Conservation (phyloP, 805 yeast species). For the Saccharomycopsis sp. region DNA sequence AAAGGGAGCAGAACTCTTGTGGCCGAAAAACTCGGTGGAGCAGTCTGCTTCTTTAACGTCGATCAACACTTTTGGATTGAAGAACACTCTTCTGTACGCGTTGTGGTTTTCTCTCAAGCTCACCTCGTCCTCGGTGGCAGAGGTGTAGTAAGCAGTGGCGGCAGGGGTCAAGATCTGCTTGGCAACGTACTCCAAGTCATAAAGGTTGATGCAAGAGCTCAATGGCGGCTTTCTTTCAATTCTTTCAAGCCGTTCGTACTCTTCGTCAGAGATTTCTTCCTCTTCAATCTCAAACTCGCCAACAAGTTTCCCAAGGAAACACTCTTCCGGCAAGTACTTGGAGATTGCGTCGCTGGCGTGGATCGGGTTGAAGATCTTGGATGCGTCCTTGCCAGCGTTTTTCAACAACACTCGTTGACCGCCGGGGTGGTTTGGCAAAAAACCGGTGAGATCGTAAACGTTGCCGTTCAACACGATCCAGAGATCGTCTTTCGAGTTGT, state of each 20-base stretch:
- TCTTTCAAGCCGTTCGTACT: constrained; percentile 18
- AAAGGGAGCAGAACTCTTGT: constrained; percentile 37
- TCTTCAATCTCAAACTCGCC: constrained; percentile 8
- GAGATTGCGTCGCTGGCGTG: constrained; percentile 17
- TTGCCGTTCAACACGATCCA: constrained; percentile 31
- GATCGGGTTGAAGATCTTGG: constrained; percentile 24
- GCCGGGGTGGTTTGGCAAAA: constrained; percentile 41
- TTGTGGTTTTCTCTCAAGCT: constrained; percentile 36
- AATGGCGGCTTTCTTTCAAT: constrained; percentile 27
- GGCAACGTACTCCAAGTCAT: constrained; percentile 37
- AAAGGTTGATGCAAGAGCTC: constrained; percentile 27
- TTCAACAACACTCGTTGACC: constrained; percentile 37
- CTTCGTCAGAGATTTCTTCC: constrained; percentile 19
- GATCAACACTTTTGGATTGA: constrained; percentile 37
- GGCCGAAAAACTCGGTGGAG: constrained; percentile 40
- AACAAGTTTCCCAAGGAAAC: constrained; percentile 1
- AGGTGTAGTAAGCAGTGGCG: constrained; percentile 36
- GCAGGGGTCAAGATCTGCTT: constrained; percentile 27
- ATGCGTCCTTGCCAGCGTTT: constrained; percentile 45
- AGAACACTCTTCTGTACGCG: constrained; percentile 34
- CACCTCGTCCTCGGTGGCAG: constrained; percentile 43
- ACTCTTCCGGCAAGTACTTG: constrained; percentile 1
- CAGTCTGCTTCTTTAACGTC: constrained; percentile 31
- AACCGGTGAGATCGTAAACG: constrained; percentile 32
- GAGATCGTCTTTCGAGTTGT: constrained; percentile 44